A percentile compares a stretch with the other conserved stretches of the same genome.
phyloP scores from a whole-genome alignment of 1,139 yeast genomes.

The Candida sanyaensis region DNA sequence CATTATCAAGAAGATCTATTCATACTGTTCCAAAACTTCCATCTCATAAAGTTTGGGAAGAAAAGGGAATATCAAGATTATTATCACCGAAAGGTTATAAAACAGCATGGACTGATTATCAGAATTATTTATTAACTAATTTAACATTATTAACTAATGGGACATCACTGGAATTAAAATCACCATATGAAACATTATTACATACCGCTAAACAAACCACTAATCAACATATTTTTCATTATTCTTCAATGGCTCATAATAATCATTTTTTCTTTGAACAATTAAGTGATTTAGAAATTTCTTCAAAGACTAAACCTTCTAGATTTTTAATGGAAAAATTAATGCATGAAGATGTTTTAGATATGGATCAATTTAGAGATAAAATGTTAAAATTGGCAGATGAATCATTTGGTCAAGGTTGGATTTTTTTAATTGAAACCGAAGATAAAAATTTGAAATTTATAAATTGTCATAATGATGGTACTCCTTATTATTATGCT shows the following conservation, averaged over 20 bases:
- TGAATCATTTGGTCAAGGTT: slow-evolving; percentile 69
- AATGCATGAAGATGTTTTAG: slow-evolving; percentile 36
- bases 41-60: slow-evolving; percentile 27
- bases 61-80: slow-evolving; percentile 67
- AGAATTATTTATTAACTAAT: slow-evolving; percentile 64
- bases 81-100: slow-evolving; percentile 69
- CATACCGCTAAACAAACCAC: slow-evolving; percentile 72
- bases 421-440: slow-evolving; percentile 83
- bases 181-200: slow-evolving; percentile 75
- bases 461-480: slow-evolving; percentile 75
- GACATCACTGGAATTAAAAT: slow-evolving; percentile 75
- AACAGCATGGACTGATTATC: slow-evolving; percentile 82
- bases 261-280: slow-evolving; percentile 88
- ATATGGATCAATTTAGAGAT: slow-evolving; percentile 54
- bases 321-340: slow-evolving; percentile 48
- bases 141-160: slow-evolving; percentile 76
- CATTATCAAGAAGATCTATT: slow-evolving; percentile 29
- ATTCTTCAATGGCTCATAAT: slow-evolving; percentile 90
- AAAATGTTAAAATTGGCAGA: slow-evolving; percentile 59
- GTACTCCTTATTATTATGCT: slow-evolving; percentile 83
- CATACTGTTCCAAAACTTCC: slow-evolving; percentile 69
- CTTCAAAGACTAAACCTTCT: slow-evolving; percentile 46
- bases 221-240: slow-evolving; percentile 74
- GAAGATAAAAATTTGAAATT: slow-evolving; percentile 66
- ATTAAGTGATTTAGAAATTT: slow-evolving; percentile 39